Evolutionary conservation across 202 grass and related monocot genomes (phyloP).

Genomic region (Carex arenaria): DNA sequence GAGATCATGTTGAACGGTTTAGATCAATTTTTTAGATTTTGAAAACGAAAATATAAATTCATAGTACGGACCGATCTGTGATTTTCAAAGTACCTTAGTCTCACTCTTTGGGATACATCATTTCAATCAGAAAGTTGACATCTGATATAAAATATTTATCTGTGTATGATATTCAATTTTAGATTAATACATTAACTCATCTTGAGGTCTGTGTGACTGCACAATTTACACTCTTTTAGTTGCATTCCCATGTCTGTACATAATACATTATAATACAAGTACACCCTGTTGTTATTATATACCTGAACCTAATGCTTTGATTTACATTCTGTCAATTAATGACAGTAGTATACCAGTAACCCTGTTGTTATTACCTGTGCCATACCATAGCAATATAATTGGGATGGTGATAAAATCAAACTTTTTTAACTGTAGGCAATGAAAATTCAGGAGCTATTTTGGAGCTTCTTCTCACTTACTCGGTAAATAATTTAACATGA

Average conservation of each 20-base stretch:
- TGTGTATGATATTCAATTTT: not conserved
- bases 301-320: not conserved
- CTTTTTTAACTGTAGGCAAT: conserved; percentile 26
- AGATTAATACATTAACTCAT: not conserved
- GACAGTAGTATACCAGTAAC: too few relatives aligned
- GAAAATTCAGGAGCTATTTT: conserved; percentile 40
- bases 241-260: not conserved
- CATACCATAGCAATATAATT: not conserved
- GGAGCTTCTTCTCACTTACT: conserved; percentile 52
- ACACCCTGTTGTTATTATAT: not conserved
- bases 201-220: not conserved
- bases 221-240: too few relatives aligned
- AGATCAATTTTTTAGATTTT: too few relatives aligned
- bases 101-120: too few relatives aligned
- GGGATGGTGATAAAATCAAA: not conserved
- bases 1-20: too few relatives aligned
- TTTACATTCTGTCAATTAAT: too few relatives aligned
- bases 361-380: too few relatives aligned
- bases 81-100: too few relatives aligned
- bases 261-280: not conserved
- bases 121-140: too few relatives aligned
- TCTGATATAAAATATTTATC: too few relatives aligned
- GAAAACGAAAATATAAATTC: too few relatives aligned
- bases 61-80: too few relatives aligned
- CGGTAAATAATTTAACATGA: conserved; percentile 28